A percentile compares a stretch with the other conserved stretches of the same genome.
Evolutionary conservation across 148 eudicot genomes (phyloP).

Genomic region (Tetragonia tetragonoides): DNA sequence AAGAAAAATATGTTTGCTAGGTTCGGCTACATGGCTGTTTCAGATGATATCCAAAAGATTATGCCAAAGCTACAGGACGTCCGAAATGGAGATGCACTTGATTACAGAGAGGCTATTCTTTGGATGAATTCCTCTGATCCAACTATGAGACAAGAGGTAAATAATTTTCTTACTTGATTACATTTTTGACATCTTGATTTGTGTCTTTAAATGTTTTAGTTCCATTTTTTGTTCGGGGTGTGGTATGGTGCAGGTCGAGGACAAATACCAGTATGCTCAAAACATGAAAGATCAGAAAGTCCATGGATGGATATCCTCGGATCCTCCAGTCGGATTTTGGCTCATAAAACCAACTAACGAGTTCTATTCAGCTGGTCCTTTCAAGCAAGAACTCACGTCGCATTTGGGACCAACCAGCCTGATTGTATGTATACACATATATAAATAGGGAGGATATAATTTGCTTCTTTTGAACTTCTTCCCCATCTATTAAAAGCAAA

Average conservation of each 20-base stretch:
- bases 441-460: too few relatives aligned
- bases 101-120: slow-evolving; percentile 62
- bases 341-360: slow-evolving; percentile 56
- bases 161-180: background rate
- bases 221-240: too few relatives aligned
- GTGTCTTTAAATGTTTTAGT: too few relatives aligned
- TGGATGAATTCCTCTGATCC: slow-evolving; percentile 46
- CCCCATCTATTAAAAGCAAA: too few relatives aligned
- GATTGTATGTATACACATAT: slow-evolving; percentile 33
- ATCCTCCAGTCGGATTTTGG: slow-evolving; percentile 57
- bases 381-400: slow-evolving; percentile 69
- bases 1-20: slow-evolving; percentile 23
- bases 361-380: slow-evolving; percentile 57
- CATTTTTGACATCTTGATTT: background rate
- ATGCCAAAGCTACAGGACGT: slow-evolving; percentile 65
- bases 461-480: too few relatives aligned
- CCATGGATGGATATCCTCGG: slow-evolving; percentile 61
- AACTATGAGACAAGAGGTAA: slow-evolving; percentile 45
- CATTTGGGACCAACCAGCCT: slow-evolving; percentile 59
- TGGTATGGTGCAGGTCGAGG: slow-evolving; percentile 45
- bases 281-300: slow-evolving; percentile 55
- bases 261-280: slow-evolving; percentile 58
- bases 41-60: slow-evolving; percentile 60
- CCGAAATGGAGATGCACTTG: slow-evolving; percentile 39
- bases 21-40: slow-evolving; percentile 64